phyloP scores from a whole-genome alignment of 768 basidiomycete genomes.

The Sporobolomyces pararoseus region DNA sequence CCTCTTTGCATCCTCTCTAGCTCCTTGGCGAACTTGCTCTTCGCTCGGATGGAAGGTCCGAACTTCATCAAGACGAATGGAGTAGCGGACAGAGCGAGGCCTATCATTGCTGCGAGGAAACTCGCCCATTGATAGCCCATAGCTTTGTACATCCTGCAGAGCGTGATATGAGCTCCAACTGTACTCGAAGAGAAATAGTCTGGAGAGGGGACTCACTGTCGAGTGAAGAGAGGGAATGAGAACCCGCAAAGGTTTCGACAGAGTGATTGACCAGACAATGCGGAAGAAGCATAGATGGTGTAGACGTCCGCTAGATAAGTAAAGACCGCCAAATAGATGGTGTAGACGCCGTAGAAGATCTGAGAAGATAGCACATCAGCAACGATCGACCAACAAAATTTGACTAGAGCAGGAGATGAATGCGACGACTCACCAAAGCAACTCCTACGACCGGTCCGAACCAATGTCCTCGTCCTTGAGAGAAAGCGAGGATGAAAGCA shows the following conservation, averaged over 20 bases:
- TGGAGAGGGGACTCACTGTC: background rate
- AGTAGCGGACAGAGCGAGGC: background rate
- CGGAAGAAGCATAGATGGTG: slow-evolving; percentile 49
- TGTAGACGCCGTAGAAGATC: slow-evolving; percentile 33
- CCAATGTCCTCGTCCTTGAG: slow-evolving; percentile 47
- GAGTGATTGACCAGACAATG: slow-evolving; percentile 44
- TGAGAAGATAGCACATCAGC: background rate
- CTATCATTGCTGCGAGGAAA: slow-evolving; percentile 31
- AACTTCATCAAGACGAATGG: slow-evolving; percentile 15
- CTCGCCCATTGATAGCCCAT: slow-evolving; percentile 56
- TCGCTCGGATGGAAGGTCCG: slow-evolving; percentile 46
- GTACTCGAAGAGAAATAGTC: background rate
- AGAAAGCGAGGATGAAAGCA: slow-evolving; percentile 50
- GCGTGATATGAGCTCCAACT: background rate
- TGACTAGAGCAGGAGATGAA: background rate
- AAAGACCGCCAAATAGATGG: slow-evolving; percentile 44
- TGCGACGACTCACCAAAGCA: slow-evolving; percentile 30
- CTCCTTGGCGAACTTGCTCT: slow-evolving; percentile 37
- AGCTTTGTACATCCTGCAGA: slow-evolving; percentile 56
- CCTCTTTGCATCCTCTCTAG: slow-evolving; percentile 33
- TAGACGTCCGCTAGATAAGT: slow-evolving; percentile 46
- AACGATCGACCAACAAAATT: background rate
- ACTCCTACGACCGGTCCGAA: slow-evolving; percentile 50
- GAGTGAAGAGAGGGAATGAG: slow-evolving; percentile 64
- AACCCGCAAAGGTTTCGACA: slow-evolving; percentile 51